Evolutionary conservation across 73 alveolate genomes (phyloP), one percentile per base, ranked within the genome.

Genomic region (Paraurostyla sp.): DNA sequence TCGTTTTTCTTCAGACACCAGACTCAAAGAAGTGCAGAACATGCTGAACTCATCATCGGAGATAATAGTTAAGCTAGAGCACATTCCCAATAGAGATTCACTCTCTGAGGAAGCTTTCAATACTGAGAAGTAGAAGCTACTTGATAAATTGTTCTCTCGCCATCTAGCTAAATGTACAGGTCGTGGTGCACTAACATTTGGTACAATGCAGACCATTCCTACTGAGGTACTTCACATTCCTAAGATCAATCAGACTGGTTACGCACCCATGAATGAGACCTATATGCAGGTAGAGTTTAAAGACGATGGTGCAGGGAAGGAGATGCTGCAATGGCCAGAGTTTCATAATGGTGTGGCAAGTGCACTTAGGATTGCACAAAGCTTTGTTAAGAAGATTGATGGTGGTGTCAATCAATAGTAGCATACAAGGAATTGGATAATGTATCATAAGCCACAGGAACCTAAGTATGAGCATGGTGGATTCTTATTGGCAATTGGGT

Each of bases 341-440:
- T 98, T 98, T 92, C 97, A 98, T 88, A 96, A 96, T 71, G 99
- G 99, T 3, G 99, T 98, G 0, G 98, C 99, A 0, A 93, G 98
- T 76, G 97, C 99, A 1, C 93, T 98, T 36, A 90, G 95, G 83
- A 92, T 98, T 69, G 96, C 99, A 11, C 85, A 95, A 46, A 81
- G 87, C 18, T 51, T 78, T 81, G 87, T 80, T 71, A 25, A 71
- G 60, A 94, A 92, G 80, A 82, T 75, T 58, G 91, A 94, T 85
- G 91, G 93, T 85, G 89, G 71, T 11, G 71, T 73, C 20, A 48
- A n/a, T 43, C 54, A 92, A 76, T 87, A 82, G 76, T 76, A 94
- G 71, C 96, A 95, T 57, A 93, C 95, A 36, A 93, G 98, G 76
- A 97, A 97, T 65, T 98, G 99, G 99, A 97, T 98, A 20, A 86